phyloP scores from a whole-genome alignment of 2,329 filamentous ascomycete species.

The Endocalyx cinctus region DNA sequence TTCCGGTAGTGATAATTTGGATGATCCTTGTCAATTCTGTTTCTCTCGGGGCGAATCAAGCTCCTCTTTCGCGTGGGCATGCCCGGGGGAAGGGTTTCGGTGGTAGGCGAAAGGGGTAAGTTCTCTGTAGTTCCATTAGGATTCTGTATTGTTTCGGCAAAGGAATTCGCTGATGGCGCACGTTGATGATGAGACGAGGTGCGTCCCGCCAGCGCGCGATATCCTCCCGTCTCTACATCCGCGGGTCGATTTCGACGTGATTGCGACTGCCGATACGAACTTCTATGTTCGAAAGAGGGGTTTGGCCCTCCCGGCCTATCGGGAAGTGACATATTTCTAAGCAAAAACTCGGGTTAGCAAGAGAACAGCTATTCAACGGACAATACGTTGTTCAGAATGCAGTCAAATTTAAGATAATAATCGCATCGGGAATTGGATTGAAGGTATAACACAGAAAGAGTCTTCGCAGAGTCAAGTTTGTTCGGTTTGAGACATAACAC shows the following conservation, averaged over 20 bases:
- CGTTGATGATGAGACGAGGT: slow-evolving; percentile 44
- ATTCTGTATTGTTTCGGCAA: slow-evolving; percentile 52
- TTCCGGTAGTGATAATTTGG: slow-evolving; percentile 95
- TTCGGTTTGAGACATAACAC: too few relatives aligned
- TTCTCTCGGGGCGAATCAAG: slow-evolving; percentile 83
- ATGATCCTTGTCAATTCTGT: slow-evolving; percentile 78
- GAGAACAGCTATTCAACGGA: too few relatives aligned
- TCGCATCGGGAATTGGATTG: too few relatives aligned
- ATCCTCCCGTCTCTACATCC: slow-evolving; percentile 65
- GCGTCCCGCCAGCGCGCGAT: slow-evolving; percentile 36
- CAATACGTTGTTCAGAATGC: too few relatives aligned
- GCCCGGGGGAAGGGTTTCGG: slow-evolving; percentile 24
- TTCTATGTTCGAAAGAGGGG: slow-evolving; percentile 56
- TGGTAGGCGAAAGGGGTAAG: slow-evolving; percentile 49
- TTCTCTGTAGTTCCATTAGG: slow-evolving; percentile 53
- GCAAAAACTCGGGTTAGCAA: slow-evolving; percentile 11
- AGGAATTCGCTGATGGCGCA: slow-evolving; percentile 54
- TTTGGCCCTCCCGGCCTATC: slow-evolving; percentile 58
- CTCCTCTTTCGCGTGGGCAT: slow-evolving; percentile 68
- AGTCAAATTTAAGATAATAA: too few relatives aligned
- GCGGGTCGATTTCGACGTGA: slow-evolving; percentile 60
- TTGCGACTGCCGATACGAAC: slow-evolving; percentile 63
- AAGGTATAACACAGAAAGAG: too few relatives aligned
- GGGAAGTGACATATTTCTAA: slow-evolving; percentile 56
- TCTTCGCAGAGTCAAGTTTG: too few relatives aligned